Evolutionary conservation across 345 rosid species (phyloP).

Genomic region (Eucalyptus dawsonii): DNA sequence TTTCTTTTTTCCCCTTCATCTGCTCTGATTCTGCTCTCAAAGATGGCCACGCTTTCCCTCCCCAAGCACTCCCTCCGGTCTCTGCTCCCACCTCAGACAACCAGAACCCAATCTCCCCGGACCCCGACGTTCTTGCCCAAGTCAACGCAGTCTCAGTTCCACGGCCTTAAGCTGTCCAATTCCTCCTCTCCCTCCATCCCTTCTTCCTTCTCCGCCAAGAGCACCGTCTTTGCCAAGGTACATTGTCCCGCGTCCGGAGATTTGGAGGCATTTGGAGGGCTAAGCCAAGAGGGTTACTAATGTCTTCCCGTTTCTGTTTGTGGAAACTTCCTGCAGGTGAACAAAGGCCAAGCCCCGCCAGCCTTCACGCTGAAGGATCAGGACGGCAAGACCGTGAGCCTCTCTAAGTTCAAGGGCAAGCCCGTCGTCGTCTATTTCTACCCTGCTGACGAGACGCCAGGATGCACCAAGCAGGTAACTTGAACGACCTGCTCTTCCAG

Average conservation of each 20-base stretch:
- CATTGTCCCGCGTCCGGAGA: conserved; percentile 11
- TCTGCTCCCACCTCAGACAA: conserved; percentile 13
- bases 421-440: conserved; percentile 89
- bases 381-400: conserved; percentile 67
- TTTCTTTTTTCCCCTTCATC: neutral
- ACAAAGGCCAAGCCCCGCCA: conserved; percentile 66
- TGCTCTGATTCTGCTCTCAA: neutral
- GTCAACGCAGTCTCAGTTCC: conserved; percentile 53
- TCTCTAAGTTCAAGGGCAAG: conserved; percentile 79
- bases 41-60: conserved; percentile 43
- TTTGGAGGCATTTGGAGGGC: neutral
- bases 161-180: conserved; percentile 45
- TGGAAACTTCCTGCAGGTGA: conserved; percentile 27
- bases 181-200: conserved; percentile 16
- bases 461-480: conserved; percentile 90
- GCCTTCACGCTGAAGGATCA: conserved; percentile 85
- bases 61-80: conserved; percentile 17
- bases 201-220: conserved; percentile 17
- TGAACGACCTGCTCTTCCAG: neutral
- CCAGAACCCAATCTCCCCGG: conserved; percentile 12
- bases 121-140: conserved; percentile 14
- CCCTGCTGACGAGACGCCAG: conserved; percentile 95
- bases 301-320: neutral
- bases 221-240: conserved; percentile 67
- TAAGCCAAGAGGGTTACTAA: neutral